A percentile compares a stretch with the other conserved stretches of the same genome.
phyloP scores from a whole-genome alignment of 148 eudicot genomes.

The Selenicereus undatus region DNA sequence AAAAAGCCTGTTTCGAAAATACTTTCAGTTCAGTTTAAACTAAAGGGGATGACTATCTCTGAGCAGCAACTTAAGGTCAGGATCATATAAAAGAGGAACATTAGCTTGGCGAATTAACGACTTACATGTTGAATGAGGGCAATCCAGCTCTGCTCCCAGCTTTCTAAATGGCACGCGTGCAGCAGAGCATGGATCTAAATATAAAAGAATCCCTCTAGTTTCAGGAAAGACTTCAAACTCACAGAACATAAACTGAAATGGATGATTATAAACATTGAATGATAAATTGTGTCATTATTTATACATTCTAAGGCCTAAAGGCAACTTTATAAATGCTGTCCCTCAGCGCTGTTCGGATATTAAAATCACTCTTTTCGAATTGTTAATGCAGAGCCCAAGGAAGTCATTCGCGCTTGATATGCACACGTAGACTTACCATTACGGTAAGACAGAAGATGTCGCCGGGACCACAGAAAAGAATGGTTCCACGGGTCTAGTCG shows the following conservation, averaged over 20 bases:
- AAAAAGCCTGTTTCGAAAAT: conserved; percentile 7
- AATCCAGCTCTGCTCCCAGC: conserved; percentile 24
- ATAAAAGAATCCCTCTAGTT: conserved; percentile 24
- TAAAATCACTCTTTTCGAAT: not conserved
- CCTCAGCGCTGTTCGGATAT: not conserved
- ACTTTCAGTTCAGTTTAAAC: not conserved
- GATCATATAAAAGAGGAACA: conserved; percentile 1
- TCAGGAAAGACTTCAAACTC: conserved; percentile 15
- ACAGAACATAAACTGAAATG: conserved; percentile 5
- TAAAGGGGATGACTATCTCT: not conserved
- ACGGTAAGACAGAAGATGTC: conserved; percentile 16
- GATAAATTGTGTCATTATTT: not conserved
- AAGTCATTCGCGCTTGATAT: conserved; percentile 21
- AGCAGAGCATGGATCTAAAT: conserved; percentile 31
- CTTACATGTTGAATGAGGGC: conserved; percentile 20
- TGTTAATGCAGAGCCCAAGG: conserved; percentile 11
- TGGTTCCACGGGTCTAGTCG: conserved; percentile 22
- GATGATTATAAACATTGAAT: conserved; percentile 13
- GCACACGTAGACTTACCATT: conserved; percentile 31
- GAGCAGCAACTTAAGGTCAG: not conserved
- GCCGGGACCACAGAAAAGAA: conserved; percentile 25
- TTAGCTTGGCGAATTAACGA: conserved; percentile 1
- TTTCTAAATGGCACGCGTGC: conserved; percentile 11
- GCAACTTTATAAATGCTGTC: conserved; percentile 25
- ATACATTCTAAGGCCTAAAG: conserved; percentile 21